Conservation (phyloP, 139 green algal species). For the Asterochloris sp. region DNA sequence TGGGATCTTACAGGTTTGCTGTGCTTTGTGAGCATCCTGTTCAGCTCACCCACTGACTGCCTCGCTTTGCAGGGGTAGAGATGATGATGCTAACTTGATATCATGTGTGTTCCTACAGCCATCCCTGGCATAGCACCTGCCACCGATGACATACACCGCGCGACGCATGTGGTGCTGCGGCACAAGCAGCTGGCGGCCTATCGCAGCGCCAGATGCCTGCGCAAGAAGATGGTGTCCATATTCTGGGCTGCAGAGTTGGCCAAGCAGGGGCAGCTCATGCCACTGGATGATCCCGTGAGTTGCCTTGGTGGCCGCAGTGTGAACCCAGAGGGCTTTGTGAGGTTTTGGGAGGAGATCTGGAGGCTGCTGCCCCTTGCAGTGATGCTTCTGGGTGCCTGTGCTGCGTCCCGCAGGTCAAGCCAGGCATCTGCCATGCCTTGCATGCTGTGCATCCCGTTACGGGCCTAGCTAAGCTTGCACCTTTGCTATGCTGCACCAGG, state of each 20-base stretch:
- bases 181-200: not conserved
- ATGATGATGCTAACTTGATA: no score
- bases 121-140: no score
- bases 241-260: not conserved
- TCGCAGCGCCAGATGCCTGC: not conserved
- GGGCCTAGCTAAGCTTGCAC: not conserved
- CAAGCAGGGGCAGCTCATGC: not conserved
- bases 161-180: constrained; percentile 3
- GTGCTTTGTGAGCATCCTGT: no score
- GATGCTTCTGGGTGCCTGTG: not conserved
- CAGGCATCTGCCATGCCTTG: not conserved
- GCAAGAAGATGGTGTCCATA: not conserved
- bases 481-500: not conserved
- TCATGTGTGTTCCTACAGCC: no score
- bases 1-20: no score
- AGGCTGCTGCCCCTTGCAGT: not conserved
- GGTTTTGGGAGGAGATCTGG: not conserved
- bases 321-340: no score
- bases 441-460: not conserved
- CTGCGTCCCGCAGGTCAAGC: not conserved
- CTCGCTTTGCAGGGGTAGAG: no score
- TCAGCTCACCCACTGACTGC: no score
- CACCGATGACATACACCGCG: not conserved
- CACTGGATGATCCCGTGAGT: not conserved
- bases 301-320: no score